Evolutionary conservation across 1,284 basidiomycete species (phyloP), one percentile per base, ranked within the genome.

Genomic region (Rhodotorula sp.): DNA sequence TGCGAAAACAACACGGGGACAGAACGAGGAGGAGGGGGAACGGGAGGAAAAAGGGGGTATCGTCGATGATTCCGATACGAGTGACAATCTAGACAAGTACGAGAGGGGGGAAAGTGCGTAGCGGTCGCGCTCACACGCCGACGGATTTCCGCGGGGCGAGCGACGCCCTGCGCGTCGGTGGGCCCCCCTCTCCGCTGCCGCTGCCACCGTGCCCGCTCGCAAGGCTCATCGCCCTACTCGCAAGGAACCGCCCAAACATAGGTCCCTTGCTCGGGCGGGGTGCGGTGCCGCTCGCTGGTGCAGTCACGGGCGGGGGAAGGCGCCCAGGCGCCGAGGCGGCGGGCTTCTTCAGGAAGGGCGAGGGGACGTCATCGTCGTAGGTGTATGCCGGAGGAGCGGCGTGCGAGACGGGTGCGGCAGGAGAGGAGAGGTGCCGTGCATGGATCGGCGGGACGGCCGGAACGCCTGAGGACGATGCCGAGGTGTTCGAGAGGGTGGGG

Each of bases 361-460:
- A 90, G 0, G 91, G 91, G 0, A 92, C 84, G 80, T 91, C 92
- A 80, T 91, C 91, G 78, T 91, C 90, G 59, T 65, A 65, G 12
- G 63, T 32, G 36, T 37, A 27, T 22, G 15, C 22, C 29, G 51
- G 46, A 15, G 58, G 3, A 9, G 22, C 8, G 12, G 58, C 22
- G 48, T 54, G 29, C 29, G 21, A 8, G 7, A 32, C 22, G 19
- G 48, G 36, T 21, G 53, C n/a, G 13, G 39, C 62, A 13, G 62
- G 64, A 10, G 17, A 51, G 27, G 64, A 51, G 56, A 57, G 55
- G 36, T 41, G 64, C 22, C 56, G 64, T 2, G 64, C 25, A 56
- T 51, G 50, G 50, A 51, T 51, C 13, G 50, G 50, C 50, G 50
- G 50, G 36, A 37, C 34, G 37, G 36, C 53, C 22, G 51, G 41